Evolutionary conservation across 2,329 filamentous ascomycete genomes (phyloP).

Genomic region (Furcasterigmium furcatum): DNA sequence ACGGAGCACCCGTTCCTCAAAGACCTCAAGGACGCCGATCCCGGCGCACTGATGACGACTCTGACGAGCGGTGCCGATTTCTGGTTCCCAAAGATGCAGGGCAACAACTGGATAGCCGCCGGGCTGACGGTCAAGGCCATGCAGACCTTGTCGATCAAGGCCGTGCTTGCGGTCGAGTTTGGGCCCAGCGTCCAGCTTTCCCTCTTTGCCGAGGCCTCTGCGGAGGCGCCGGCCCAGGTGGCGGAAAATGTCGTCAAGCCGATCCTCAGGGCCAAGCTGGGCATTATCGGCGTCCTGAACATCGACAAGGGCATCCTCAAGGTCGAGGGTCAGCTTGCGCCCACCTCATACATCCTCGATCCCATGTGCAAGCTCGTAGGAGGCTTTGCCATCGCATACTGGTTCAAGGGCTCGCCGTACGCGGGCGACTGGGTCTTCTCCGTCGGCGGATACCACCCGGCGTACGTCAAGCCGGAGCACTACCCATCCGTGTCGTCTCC

Average conservation of each 20-base stretch:
- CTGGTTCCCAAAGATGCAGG: too few species aligned
- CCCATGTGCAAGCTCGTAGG: conserved; percentile 31
- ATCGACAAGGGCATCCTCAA: too few species aligned
- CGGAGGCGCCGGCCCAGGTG: too few species aligned
- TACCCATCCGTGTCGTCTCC: too few species aligned
- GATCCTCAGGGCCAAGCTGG: conserved; percentile 27
- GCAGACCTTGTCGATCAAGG: too few species aligned
- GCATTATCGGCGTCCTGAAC: conserved; percentile 23
- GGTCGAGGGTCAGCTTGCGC: conserved; percentile 28
- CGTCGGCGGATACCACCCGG: conserved; percentile 31
- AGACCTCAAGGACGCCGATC: too few species aligned
- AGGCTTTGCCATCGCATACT: conserved; percentile 24
- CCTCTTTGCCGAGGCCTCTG: conserved; percentile 7
- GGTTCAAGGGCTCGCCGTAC: conserved; percentile 4
- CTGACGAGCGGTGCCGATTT: too few species aligned
- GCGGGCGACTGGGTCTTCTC: conserved; percentile 33
- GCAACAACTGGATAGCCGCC: too few species aligned
- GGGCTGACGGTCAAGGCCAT: too few species aligned
- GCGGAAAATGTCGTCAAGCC: conserved; percentile 7
- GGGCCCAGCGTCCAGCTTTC: conserved; percentile 22
- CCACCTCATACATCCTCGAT: conserved; percentile 26
- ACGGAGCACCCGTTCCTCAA: too few species aligned
- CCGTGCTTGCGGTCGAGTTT: conserved; percentile 30
- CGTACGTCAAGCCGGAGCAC: too few species aligned
- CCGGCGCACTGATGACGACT: too few species aligned